phyloP scores from a whole-genome alignment of 2,329 filamentous ascomycete genomes.

The Cordyceps sp. region DNA sequence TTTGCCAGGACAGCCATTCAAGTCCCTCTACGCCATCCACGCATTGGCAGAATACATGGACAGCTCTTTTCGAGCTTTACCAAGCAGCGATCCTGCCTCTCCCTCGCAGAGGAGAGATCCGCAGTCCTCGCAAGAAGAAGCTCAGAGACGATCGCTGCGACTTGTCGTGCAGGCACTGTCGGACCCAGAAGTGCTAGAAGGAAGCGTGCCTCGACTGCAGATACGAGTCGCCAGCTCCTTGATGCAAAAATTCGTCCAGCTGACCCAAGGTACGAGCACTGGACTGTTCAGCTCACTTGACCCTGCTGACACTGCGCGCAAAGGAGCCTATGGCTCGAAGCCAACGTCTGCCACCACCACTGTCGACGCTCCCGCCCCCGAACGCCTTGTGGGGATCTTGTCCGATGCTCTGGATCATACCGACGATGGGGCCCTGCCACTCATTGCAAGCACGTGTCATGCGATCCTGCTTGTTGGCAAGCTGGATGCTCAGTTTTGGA shows the following conservation, averaged over 20 bases:
- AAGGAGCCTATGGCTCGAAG: not conserved
- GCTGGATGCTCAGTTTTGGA: slow-evolving; percentile 12
- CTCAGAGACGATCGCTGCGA: slow-evolving; percentile 24
- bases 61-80: slow-evolving; percentile 15
- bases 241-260: slow-evolving; percentile 11
- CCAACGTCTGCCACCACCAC: not conserved
- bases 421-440: slow-evolving; percentile 9
- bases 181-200: slow-evolving; percentile 33
- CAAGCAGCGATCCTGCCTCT: not conserved
- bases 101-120: not conserved
- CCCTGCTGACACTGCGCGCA: not conserved
- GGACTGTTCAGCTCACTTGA: not conserved
- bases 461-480: slow-evolving; percentile 14
- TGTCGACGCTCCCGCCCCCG: slow-evolving; percentile 14
- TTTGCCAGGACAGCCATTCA: slow-evolving; percentile 51
- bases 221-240: slow-evolving; percentile 12
- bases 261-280: slow-evolving; percentile 10
- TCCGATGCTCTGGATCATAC: slow-evolving; percentile 7
- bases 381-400: slow-evolving; percentile 10
- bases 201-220: slow-evolving; percentile 8
- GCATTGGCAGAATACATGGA: slow-evolving; percentile 47
- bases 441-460: slow-evolving; percentile 11
- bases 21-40: slow-evolving; percentile 55
- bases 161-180: slow-evolving; percentile 45
- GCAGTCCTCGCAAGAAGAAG: slow-evolving; percentile 2